Percentiles rank a stretch among this genome's conserved stretches.
Conservation (phyloP, 208 protist species). For the Plasmodiophora brassicae region DNA sequence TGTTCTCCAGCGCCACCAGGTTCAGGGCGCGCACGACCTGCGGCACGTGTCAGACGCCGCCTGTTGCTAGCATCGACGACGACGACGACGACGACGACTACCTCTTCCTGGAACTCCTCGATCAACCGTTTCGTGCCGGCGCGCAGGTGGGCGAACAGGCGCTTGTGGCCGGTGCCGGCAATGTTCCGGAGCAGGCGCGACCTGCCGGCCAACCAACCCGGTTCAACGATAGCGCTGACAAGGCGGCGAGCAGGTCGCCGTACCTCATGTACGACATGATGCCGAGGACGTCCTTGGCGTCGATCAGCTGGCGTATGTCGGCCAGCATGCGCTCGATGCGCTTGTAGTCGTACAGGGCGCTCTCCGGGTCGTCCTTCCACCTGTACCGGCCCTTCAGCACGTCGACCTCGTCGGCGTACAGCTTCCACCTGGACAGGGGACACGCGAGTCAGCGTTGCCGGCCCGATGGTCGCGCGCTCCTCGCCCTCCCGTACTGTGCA, state of each 20-base stretch:
- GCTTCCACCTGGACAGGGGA: background rate
- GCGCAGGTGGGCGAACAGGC: background rate
- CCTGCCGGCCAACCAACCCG: background rate
- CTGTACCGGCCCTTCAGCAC: background rate
- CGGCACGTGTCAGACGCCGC: too few species aligned
- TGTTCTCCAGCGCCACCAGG: background rate
- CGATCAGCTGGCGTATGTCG: background rate
- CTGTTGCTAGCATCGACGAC: too few species aligned
- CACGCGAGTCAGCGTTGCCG: too few species aligned
- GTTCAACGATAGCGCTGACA: background rate
- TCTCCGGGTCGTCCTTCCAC: conserved; percentile 8
- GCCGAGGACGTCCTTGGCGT: background rate
- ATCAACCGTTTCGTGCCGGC: background rate
- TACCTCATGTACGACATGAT: background rate
- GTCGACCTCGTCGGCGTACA: background rate
- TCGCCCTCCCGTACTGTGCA: background rate
- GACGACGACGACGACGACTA: too few species aligned
- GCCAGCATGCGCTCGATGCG: background rate
- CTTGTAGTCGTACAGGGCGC: background rate
- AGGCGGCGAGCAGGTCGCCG: background rate
- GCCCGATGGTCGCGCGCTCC: background rate
- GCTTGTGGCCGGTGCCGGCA: background rate
- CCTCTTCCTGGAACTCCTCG: background rate
- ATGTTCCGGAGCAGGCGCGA: background rate
- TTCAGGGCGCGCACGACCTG: background rate